A percentile compares a stretch with the other conserved stretches of the same genome.
Evolutionary conservation across 1,139 yeast genomes (phyloP).

Genomic region (Geotrichum candidum): DNA sequence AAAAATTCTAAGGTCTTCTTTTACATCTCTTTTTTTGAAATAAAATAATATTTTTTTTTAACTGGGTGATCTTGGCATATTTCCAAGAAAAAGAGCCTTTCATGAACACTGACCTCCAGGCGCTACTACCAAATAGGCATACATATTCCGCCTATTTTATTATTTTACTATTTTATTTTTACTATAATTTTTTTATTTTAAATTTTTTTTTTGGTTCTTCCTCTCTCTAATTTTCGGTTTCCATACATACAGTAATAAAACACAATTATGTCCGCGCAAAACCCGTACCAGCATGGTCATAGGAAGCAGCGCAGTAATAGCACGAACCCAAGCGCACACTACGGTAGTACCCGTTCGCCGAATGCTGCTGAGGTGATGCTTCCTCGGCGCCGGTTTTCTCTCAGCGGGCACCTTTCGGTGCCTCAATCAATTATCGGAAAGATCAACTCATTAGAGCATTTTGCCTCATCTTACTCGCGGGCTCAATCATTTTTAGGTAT

Average conservation of each 20-base stretch:
- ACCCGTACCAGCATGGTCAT: neutral
- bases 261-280: neutral
- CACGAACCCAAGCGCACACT: neutral
- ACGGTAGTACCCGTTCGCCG: neutral
- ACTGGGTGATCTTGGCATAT: too few species aligned
- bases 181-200: too few species aligned
- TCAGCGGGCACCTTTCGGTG: neutral
- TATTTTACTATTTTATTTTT: too few species aligned
- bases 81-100: too few species aligned
- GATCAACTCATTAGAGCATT: slow-evolving; percentile 64
- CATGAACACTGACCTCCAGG: too few species aligned
- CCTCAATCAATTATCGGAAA: neutral
- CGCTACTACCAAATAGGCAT: too few species aligned
- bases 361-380: neutral
- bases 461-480: slow-evolving; percentile 71
- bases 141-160: too few species aligned
- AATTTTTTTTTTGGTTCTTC: too few species aligned
- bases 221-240: neutral
- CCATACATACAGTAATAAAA: neutral
- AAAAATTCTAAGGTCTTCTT: too few species aligned
- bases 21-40: too few species aligned
- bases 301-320: neutral
- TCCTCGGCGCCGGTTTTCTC: neutral
- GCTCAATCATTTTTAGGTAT: slow-evolving; percentile 65
- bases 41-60: too few species aligned